A percentile compares a stretch with the other conserved stretches of the same genome.
phyloP scores from a whole-genome alignment of 345 rosid species.

The Euphorbia lathyris region DNA sequence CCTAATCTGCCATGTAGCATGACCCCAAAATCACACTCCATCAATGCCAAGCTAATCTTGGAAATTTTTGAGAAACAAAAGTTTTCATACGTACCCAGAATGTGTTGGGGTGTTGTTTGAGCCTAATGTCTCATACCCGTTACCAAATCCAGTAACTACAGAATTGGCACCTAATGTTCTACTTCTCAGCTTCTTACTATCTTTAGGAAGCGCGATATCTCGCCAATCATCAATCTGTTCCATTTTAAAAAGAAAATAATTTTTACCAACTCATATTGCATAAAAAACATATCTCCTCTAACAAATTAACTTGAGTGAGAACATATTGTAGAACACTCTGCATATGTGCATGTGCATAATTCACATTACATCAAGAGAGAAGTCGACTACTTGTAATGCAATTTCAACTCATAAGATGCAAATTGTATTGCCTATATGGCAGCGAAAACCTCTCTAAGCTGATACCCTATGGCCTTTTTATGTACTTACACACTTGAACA shows the following conservation, averaged over 20 bases:
- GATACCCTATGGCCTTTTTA: not conserved
- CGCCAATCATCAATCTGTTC: constrained; percentile 97
- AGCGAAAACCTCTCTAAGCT: not conserved
- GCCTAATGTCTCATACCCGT: constrained; percentile 57
- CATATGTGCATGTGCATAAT: not conserved
- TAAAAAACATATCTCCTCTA: not conserved
- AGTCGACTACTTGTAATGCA: not conserved
- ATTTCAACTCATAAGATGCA: not conserved
- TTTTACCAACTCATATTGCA: not conserved
- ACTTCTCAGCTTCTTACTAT: constrained; percentile 47
- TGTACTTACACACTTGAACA: not conserved
- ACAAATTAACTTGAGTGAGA: not conserved
- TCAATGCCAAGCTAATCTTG: not conserved
- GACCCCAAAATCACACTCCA: constrained; percentile 16
- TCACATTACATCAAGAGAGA: not conserved
- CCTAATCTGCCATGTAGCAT: constrained; percentile 17
- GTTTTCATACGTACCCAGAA: constrained; percentile 43
- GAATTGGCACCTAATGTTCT: constrained; percentile 72
- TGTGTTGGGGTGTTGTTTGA: constrained; percentile 32
- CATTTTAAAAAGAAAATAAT: not conserved
- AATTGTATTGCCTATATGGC: too few species aligned
- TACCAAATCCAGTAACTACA: constrained; percentile 74
- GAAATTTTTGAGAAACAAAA: not conserved
- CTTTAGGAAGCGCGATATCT: constrained; percentile 74
- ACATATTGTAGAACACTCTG: not conserved